phyloP scores from a whole-genome alignment of 305 asterid species.

The Petunia hybrid region DNA sequence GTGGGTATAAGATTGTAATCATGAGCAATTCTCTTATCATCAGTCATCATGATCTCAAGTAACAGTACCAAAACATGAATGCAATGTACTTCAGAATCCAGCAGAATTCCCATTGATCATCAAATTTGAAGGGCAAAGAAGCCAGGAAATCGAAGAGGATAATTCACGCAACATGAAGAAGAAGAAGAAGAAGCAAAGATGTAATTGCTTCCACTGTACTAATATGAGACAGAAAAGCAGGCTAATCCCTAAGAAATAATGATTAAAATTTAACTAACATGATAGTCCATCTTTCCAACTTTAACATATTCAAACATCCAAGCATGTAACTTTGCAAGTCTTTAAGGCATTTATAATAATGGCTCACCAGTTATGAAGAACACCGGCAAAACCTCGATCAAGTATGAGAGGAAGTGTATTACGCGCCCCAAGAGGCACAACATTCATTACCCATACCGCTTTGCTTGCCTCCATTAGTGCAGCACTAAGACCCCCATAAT shows the following conservation, averaged over 20 bases:
- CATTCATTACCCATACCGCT: conserved; percentile 95
- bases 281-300: neutral
- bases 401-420: conserved; percentile 84
- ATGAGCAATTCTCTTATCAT: neutral
- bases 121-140: neutral
- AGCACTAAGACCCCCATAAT: conserved; percentile 84
- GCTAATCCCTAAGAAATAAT: no score
- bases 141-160: neutral
- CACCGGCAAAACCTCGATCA: conserved; percentile 85
- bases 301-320: conserved; percentile 13
- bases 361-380: conserved; percentile 80
- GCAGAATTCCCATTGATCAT: neutral
- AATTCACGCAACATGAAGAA: neutral
- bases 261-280: neutral
- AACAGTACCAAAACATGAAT: neutral
- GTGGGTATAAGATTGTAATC: neutral
- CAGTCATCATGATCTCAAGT: neutral
- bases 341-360: neutral
- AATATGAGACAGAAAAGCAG: neutral
- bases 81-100: neutral
- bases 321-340: neutral
- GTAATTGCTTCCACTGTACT: conserved; percentile 9
- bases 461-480: conserved; percentile 76
- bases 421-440: conserved; percentile 72
- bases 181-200: neutral